Conservation (phyloP, 108 stramenopile genomes). For the Fragilaria crotonensis region DNA sequence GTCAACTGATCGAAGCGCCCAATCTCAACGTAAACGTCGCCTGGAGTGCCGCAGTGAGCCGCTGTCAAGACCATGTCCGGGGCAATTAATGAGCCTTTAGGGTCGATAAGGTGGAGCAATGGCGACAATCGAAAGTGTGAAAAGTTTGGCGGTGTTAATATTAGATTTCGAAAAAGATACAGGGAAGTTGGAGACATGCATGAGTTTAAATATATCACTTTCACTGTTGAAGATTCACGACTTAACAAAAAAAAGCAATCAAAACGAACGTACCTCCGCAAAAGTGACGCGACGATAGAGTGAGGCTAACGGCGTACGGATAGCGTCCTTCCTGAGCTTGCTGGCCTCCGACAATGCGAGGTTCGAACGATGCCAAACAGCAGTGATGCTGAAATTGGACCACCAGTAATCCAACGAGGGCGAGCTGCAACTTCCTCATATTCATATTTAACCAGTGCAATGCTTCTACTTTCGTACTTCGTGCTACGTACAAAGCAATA, state of each 20-base stretch:
- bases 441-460: too few relatives aligned
- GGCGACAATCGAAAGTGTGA: neutral
- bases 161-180: too few relatives aligned
- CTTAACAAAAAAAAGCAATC: too few relatives aligned
- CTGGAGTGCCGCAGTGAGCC: slow-evolving; percentile 43
- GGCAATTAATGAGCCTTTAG: slow-evolving; percentile 42
- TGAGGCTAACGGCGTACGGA: slow-evolving; percentile 13
- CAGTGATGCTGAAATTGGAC: too few relatives aligned
- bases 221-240: too few relatives aligned
- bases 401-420: too few relatives aligned
- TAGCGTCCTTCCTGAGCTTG: slow-evolving; percentile 4
- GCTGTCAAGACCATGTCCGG: slow-evolving; percentile 64
- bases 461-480: too few relatives aligned
- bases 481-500: too few relatives aligned
- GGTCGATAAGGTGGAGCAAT: neutral
- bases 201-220: too few relatives aligned
- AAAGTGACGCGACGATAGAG: neutral
- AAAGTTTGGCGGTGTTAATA: neutral
- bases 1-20: neutral
- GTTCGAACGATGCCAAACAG: too few relatives aligned
- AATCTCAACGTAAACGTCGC: neutral
- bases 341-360: slow-evolving; percentile 15
- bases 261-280: neutral
- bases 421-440: too few relatives aligned
- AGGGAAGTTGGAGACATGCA: too few relatives aligned